Evolutionary conservation across 768 basidiomycete genomes (phyloP), one percentile per base, ranked within the genome.

Genomic region (Rhodotorula babjevae): DNA sequence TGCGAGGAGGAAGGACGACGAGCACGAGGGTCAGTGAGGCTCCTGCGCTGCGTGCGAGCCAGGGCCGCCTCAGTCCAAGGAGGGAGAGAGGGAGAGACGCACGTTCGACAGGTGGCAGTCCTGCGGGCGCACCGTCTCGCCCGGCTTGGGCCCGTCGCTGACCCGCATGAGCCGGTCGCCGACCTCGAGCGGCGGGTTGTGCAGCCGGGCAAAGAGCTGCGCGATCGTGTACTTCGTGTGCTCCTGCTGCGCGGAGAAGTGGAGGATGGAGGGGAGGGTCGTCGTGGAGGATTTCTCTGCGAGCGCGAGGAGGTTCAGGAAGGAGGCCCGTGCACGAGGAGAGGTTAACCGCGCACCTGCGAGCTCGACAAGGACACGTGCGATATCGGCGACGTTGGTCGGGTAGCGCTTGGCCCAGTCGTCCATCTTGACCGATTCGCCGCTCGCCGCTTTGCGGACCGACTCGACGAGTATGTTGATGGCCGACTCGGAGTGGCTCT

Each of bases 171-270:
- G 53, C 0, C 91, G 86, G 42, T 87, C 83, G 78, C 95, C 88
- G 79, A 97, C 92, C 3, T 76, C 79, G 78, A 91, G 89, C 42
- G 90, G 85, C 0, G 92, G 81, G 11, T 84, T 82, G 46, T 95
- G 86, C 63, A 91, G 84, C 69, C 84, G 84, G 16, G 89, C 87
- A 76, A 93, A 90, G 50, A 90, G 83, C 42, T 90, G 83, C 79
- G 91, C 92, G 75, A 97, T 96, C 77, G 90, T 90, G 82, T 93
- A 96, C 82, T 98, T 98, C 16, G 93, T 96, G 79, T 89, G 87
- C 3, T 90, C 87, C 77, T 91, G 89, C 27, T 87, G 85, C 5
- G 86, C 87, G 9, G 92, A 90, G 80, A 92, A 97, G 81, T 97
- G 95, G 9, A 97, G 73, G 63, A 96, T 88, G 0, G 85, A 83